Conservation (phyloP, 768 basidiomycete genomes). For the Russula sp. region DNA sequence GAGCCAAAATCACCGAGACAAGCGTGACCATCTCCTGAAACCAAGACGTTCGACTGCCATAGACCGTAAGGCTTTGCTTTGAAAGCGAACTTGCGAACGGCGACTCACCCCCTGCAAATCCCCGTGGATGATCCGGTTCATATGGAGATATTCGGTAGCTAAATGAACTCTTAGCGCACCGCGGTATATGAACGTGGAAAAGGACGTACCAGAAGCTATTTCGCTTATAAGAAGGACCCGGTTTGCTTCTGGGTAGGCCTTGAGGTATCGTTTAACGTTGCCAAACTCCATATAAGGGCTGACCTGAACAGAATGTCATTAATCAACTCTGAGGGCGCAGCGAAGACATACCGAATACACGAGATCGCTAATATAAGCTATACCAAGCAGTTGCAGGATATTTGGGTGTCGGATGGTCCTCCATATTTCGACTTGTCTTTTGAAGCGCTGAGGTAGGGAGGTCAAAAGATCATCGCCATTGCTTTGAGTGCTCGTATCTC, state of each 20-base stretch:
- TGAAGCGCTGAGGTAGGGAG: conserved; percentile 7
- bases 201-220: conserved; percentile 9
- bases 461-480: not conserved
- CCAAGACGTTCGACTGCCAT: conserved; percentile 10
- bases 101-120: conserved; percentile 16
- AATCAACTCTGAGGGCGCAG: not conserved
- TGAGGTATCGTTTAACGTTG: conserved; percentile 9
- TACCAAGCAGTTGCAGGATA: conserved; percentile 15
- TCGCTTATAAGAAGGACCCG: conserved; percentile 7
- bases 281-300: conserved; percentile 14
- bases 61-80: not conserved
- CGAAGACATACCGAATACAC: conserved; percentile 10
- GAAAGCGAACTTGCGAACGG: not conserved
- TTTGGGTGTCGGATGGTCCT: conserved; percentile 17
- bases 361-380: conserved; percentile 4
- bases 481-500: not conserved
- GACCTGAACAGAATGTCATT: not conserved
- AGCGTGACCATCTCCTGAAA: conserved; percentile 8
- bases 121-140: conserved; percentile 11
- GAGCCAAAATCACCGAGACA: conserved; percentile 10
- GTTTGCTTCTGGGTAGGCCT: not conserved
- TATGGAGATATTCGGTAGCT: conserved; percentile 16
- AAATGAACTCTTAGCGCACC: not conserved
- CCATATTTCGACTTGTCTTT: conserved; percentile 19
- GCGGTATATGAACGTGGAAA: not conserved